Evolutionary conservation across 108 stramenopile species (phyloP), one percentile per base, ranked within the genome.

Genomic region (Stephanodiscus triporus): DNA sequence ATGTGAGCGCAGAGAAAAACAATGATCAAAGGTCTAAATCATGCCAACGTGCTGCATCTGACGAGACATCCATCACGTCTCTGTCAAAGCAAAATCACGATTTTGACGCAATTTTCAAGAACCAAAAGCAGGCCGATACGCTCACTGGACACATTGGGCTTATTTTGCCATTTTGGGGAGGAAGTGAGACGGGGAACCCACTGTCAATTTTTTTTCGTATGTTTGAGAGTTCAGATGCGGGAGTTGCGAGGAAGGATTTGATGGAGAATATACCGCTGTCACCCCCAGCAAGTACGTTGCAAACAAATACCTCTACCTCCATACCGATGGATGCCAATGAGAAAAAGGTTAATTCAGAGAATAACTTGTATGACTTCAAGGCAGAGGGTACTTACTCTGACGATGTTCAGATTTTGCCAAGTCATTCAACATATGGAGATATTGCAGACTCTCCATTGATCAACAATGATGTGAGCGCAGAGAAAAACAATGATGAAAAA

Each of bases 81-180:
- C 45, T 75, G 13, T 51, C 58, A 4, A 68, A 63, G 32, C 66
- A 27, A 27, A 47, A 75, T 14, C 50, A 68, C 19, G 27, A 48
- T 9, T 76, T 20, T n/a, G 47, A 62, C 0, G 36, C 3, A 0
- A 6, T 76, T 1, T 55, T 76, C 40, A 4, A 55, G 0, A 29
- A 43, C 36, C 75, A 76, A 20, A 62, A 55, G 27, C 48, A 32
- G 8, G 75, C 60, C 13, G 75, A 76, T 76, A 38, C 43, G 19
- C 68, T 66, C 22, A 23, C 42, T 2, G 75, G 67, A 2, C 75
- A 76, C 34, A 76, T 76, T 32, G 75, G 75, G 9, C 63, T 76
- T 38, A 76, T 76, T n/a, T 51, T 76, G 60, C 75, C 75, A 29
- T 76, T 76, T 40, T 42, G 68, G 60, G 53, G 63, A 30, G 30